Evolutionary conservation across 805 yeast species (phyloP).

Genomic region (Torulaspora franciscae): DNA sequence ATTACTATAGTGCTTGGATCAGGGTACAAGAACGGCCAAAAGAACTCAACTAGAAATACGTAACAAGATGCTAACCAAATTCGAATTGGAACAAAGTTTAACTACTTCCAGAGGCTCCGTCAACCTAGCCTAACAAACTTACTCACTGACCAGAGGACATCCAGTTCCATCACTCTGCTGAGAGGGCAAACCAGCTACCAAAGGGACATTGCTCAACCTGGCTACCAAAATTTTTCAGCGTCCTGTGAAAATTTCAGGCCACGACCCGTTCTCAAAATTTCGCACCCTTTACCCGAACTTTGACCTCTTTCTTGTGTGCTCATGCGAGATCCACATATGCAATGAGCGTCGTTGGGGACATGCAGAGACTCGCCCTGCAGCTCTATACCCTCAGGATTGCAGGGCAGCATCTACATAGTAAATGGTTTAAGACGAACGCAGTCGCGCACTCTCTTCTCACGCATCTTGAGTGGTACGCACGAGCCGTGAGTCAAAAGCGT

Average conservation of each 20-base stretch:
- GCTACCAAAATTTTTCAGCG: conserved; percentile 12
- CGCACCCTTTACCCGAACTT: neutral
- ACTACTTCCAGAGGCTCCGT: neutral
- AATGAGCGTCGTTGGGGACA: too few species aligned
- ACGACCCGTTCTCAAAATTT: conserved; percentile 4
- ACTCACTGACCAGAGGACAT: neutral
- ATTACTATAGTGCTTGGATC: neutral
- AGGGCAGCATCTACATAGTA: too few species aligned
- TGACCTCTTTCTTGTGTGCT: neutral
- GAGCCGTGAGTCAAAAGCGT: too few species aligned
- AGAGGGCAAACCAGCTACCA: conserved; percentile 1
- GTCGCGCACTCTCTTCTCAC: too few species aligned
- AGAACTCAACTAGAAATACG: neutral
- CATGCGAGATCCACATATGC: too few species aligned
- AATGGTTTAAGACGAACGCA: too few species aligned
- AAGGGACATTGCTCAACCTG: neutral
- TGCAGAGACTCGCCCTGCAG: too few species aligned
- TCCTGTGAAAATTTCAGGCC: conserved; percentile 11
- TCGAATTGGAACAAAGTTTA: neutral
- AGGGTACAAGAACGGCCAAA: neutral
- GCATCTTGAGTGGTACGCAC: too few species aligned
- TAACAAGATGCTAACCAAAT: neutral
- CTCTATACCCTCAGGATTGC: too few species aligned
- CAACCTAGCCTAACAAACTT: neutral
- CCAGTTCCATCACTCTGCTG: neutral